phyloP scores from a whole-genome alignment of 2,329 filamentous ascomycete species.

The Colletotrichum agaves region DNA sequence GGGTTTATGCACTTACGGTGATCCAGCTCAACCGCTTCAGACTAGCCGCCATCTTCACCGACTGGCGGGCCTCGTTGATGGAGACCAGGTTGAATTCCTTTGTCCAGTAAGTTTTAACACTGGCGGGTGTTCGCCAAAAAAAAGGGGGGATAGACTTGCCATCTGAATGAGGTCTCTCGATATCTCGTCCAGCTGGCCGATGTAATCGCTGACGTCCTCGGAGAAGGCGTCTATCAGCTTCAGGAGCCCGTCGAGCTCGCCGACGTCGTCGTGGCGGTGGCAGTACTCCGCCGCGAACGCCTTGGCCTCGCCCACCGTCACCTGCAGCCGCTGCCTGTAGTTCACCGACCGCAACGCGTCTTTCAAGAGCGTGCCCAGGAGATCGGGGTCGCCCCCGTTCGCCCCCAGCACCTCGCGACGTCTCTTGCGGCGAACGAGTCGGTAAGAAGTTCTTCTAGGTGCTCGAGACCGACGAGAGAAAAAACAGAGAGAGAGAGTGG shows the following conservation, averaged over 20 bases:
- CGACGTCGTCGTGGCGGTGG: not conserved
- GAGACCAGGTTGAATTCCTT: not conserved
- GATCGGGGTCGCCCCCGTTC: not conserved
- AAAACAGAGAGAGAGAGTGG: too few relatives aligned
- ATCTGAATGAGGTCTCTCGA: not conserved
- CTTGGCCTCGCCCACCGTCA: not conserved
- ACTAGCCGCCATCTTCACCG: not conserved
- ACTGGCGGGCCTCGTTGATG: not conserved
- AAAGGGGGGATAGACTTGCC: not conserved
- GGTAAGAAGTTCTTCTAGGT: too few relatives aligned
- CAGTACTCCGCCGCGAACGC: constrained; percentile 2
- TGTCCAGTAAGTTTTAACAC: too few relatives aligned
- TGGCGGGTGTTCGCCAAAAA: too few relatives aligned
- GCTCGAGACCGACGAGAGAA: too few relatives aligned
- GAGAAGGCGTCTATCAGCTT: not conserved
- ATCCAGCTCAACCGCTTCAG: not conserved
- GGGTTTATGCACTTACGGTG: not conserved
- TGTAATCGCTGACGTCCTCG: not conserved
- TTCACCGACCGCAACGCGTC: not conserved
- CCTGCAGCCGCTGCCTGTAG: not conserved
- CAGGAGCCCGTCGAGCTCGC: not conserved
- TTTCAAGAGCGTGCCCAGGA: not conserved
- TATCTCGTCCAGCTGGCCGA: not conserved
- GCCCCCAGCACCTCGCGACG: not conserved
- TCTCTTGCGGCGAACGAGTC: too few relatives aligned